Evolutionary conservation across 2,329 filamentous ascomycete species (phyloP), one percentile per base, ranked within the genome.

Genomic region (Diaporthe caulivora): DNA sequence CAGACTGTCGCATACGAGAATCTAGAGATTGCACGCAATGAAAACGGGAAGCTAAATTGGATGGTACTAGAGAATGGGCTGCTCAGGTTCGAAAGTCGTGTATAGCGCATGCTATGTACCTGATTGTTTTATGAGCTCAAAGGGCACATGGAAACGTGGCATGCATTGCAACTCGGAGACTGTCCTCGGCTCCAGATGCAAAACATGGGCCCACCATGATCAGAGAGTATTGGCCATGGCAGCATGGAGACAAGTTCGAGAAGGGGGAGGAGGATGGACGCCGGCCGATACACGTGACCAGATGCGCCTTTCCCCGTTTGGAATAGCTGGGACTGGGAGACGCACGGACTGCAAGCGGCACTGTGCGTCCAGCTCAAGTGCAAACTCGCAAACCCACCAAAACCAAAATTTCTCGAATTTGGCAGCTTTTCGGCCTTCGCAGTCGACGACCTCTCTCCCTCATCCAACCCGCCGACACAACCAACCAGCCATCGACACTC

Each of bases 401-500:
- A 74, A 57, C 67, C 71, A 72, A 71, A 71, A 74, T 62, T 74
- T 74, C 55, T 68, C 65, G 44, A 49, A 74, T 72, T 74, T 69
- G 57, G 69, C 69, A 67, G 34, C 58, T 17, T 42, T 26, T 40
- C 8, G 17, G 55, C 34, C 34, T 34, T 24, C 34, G 34, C 60
- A 58, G 70, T 62, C n/a, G 62, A 57, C 37, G 69, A 62, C 47
- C 47, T 53, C 44, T 54, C 42, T 62, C 34, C 21, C 37, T 62
- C 72, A 68, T 68, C 54, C 65, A 72, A 74, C 34, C 72, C 54
- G 57, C 55, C 72, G 60, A 72, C 72, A 71, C 62, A 57, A 64
- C 58, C 55, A 70, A 70, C 67, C 69, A 70, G 72, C 70, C 72
- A 72, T 71, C 70, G 58, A 72, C 64, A 53, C 44, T 47, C 58